phyloP scores from a whole-genome alignment of 73 alveolate species.

The Blepharisma stoltei region DNA sequence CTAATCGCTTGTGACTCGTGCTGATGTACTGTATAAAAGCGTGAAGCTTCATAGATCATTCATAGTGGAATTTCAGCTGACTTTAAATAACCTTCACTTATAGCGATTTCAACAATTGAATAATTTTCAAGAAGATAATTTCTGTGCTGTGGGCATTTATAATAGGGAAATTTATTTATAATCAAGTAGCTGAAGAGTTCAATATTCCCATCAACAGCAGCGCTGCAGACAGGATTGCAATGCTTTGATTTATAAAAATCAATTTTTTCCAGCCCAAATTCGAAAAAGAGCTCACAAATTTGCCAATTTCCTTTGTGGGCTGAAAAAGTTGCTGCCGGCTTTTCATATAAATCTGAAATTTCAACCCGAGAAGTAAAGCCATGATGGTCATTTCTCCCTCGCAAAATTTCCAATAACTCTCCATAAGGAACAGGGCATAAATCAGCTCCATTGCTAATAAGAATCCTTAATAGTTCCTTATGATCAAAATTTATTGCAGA shows the following conservation, averaged over 20 bases:
- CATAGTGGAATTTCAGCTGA: neutral
- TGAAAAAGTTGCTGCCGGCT: neutral
- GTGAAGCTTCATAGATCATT: slow-evolving; percentile 26
- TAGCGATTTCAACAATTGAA: neutral
- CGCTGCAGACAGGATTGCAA: slow-evolving; percentile 12
- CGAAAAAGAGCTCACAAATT: neutral
- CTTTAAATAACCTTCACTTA: neutral
- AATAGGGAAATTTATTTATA: neutral
- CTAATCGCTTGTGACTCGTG: neutral
- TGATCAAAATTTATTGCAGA: neutral
- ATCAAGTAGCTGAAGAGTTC: neutral
- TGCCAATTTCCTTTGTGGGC: neutral
- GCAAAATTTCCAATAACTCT: too few relatives aligned
- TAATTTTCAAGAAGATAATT: neutral
- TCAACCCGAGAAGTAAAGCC: too few relatives aligned
- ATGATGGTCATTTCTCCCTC: too few relatives aligned
- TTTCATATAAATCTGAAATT: neutral
- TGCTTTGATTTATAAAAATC: neutral
- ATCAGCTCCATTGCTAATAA: neutral
- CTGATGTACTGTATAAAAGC: neutral
- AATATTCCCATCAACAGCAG: neutral
- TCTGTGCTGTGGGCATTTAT: neutral
- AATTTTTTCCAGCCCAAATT: neutral
- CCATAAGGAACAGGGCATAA: neutral
- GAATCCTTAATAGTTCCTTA: neutral